Conservation (phyloP, 1,284 basidiomycete genomes). For the Trametes sp. region DNA sequence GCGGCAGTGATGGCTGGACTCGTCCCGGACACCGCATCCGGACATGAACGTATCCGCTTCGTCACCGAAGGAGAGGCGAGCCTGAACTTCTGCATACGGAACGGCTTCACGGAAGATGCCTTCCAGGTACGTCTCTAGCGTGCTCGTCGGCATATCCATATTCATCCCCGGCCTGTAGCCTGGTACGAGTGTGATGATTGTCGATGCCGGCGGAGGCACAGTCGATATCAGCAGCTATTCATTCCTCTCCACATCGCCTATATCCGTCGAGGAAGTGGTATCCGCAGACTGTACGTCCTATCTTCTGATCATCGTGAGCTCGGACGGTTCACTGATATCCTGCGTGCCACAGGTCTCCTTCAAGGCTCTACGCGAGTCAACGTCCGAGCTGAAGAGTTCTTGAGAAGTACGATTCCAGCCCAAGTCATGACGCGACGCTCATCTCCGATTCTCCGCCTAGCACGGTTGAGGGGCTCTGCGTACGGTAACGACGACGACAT, state of each 20-base stretch:
- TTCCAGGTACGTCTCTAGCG: conserved; percentile 39
- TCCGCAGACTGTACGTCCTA: conserved; percentile 50
- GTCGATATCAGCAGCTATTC: conserved; percentile 61
- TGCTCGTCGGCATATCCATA: not conserved
- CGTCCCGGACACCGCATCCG: conserved; percentile 38
- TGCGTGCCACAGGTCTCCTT: conserved; percentile 30
- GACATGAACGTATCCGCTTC: conserved; percentile 48
- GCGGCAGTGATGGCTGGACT: conserved; percentile 47
- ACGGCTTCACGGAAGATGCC: conserved; percentile 44
- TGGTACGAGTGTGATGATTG: conserved; percentile 56
- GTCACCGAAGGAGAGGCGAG: conserved; percentile 61
- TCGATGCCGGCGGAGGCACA: conserved; percentile 67
- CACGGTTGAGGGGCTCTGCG: conserved; percentile 43
- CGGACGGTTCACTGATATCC: not conserved
- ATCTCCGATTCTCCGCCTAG: too few species aligned
- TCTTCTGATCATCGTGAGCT: not conserved
- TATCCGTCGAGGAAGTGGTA: conserved; percentile 48
- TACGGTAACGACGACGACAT: conserved; percentile 46
- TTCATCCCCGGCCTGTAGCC: conserved; percentile 31
- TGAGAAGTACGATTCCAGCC: conserved; percentile 35
- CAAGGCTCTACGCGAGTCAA: conserved; percentile 39
- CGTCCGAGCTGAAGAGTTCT: conserved; percentile 41
- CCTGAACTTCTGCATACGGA: conserved; percentile 53
- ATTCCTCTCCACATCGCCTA: conserved; percentile 33
- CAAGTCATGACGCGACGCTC: not conserved